phyloP scores from a whole-genome alignment of 2,329 filamentous ascomycete species.

The Ilyonectria robusta region DNA sequence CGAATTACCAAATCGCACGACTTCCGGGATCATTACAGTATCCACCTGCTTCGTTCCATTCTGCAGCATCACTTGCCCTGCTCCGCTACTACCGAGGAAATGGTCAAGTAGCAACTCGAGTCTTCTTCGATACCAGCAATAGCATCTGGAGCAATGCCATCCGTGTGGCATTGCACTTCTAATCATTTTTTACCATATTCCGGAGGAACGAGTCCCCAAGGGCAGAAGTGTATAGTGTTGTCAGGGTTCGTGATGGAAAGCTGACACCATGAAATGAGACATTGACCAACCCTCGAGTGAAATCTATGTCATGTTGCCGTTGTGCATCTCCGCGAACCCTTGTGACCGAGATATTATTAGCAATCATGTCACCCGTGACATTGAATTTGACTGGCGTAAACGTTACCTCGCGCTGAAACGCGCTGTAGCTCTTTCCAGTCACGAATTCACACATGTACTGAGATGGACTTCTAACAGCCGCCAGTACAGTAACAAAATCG shows the following conservation, averaged over 20 bases:
- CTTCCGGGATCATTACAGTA: background rate
- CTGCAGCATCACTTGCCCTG: background rate
- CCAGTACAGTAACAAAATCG: background rate
- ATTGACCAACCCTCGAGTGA: background rate
- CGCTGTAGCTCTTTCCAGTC: background rate
- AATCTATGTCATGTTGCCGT: background rate
- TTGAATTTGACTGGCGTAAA: background rate
- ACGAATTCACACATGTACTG: slow-evolving; percentile 5
- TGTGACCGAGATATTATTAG: background rate
- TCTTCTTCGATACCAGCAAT: too few relatives aligned
- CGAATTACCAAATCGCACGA: background rate
- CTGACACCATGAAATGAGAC: slow-evolving; percentile 1
- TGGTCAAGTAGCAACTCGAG: too few relatives aligned
- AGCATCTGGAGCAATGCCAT: background rate
- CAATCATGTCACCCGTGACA: background rate
- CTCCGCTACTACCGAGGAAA: background rate
- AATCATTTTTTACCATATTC: background rate
- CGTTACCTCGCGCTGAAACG: background rate
- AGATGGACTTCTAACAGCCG: slow-evolving; percentile 2
- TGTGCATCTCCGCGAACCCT: background rate
- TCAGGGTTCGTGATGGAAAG: background rate
- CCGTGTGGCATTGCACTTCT: background rate
- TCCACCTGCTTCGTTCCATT: background rate
- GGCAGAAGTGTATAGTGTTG: background rate
- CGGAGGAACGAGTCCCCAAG: background rate